phyloP scores from a whole-genome alignment of 768 basidiomycete species.

The Auricularia sp. region DNA sequence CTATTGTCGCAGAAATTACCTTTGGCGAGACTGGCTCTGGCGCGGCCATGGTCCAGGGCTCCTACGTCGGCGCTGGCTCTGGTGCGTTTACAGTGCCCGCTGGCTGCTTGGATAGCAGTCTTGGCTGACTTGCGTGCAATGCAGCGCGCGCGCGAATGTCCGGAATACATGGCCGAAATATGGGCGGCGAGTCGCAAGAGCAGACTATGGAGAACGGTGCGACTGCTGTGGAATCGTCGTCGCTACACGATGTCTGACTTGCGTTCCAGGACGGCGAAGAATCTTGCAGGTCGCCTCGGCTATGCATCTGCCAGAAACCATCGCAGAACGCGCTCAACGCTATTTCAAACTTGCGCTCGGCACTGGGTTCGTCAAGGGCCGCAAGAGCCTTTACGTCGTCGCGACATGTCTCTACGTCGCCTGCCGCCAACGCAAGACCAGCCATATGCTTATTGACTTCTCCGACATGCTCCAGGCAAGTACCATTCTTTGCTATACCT shows the following conservation, averaged over 20 bases:
- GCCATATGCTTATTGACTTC: conserved; percentile 98
- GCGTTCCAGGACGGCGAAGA: conserved; percentile 55
- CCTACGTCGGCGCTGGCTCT: conserved; percentile 82
- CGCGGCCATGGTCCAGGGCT: conserved; percentile 91
- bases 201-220: conserved; percentile 85
- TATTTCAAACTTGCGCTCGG: conserved; percentile 90
- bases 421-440: conserved; percentile 84
- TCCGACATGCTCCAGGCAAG: conserved; percentile 85
- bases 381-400: conserved; percentile 85
- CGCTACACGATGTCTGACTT: conserved; percentile 2
- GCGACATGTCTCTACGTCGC: conserved; percentile 94
- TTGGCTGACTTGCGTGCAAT: not conserved
- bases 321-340: conserved; percentile 71
- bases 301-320: conserved; percentile 67
- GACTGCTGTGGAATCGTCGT: conserved; percentile 10
- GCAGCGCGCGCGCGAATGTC: conserved; percentile 73
- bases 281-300: conserved; percentile 76
- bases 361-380: conserved; percentile 87
- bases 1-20: conserved; percentile 85
- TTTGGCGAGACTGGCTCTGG: conserved; percentile 92
- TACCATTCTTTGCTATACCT: not conserved
- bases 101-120: not conserved
- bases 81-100: conserved; percentile 43
- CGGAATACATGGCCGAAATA: conserved; percentile 72
- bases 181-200: conserved; percentile 73